Conservation (phyloP, 73 alveolate species). For the Symbiodinium pilosum region DNA sequence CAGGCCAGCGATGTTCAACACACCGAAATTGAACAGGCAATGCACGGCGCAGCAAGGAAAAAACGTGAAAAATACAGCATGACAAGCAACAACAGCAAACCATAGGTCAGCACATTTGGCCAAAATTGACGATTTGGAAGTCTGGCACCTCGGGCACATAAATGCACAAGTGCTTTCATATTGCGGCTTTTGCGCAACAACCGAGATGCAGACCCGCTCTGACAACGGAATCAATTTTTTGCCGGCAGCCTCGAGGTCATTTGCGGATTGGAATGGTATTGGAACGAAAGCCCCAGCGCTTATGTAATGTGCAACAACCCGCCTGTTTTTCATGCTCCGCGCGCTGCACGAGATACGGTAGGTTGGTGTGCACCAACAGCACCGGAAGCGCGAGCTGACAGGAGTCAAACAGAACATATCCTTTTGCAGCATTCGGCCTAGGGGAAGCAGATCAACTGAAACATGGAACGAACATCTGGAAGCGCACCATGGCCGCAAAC, state of each 20-base stretch:
- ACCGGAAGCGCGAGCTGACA: constrained; percentile 39
- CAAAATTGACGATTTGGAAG: constrained; percentile 63
- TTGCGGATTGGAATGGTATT: too few relatives aligned
- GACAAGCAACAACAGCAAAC: too few relatives aligned
- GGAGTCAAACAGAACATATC: too few relatives aligned
- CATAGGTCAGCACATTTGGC: constrained; percentile 48
- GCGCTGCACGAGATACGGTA: constrained; percentile 63
- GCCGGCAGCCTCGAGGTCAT: too few relatives aligned
- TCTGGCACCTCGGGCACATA: constrained; percentile 35
- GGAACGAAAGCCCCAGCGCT: too few relatives aligned
- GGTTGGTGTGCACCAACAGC: constrained; percentile 64
- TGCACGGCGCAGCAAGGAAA: background rate
- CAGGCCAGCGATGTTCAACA: too few relatives aligned
- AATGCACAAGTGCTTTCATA: too few relatives aligned
- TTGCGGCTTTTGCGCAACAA: too few relatives aligned
- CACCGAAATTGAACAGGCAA: too few relatives aligned
- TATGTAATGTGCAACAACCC: too few relatives aligned
- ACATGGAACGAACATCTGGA: background rate
- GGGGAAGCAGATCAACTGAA: background rate
- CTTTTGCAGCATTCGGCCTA: background rate
- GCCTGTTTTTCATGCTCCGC: constrained; percentile 80
- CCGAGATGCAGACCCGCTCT: too few relatives aligned
- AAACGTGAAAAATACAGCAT: background rate
- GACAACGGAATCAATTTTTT: too few relatives aligned
- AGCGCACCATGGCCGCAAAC: constrained; percentile 31